Percentiles rank a stretch among this genome's conserved stretches.
Conservation (phyloP, 2,329 filamentous ascomycete species). For the Penicillium crustosum region DNA sequence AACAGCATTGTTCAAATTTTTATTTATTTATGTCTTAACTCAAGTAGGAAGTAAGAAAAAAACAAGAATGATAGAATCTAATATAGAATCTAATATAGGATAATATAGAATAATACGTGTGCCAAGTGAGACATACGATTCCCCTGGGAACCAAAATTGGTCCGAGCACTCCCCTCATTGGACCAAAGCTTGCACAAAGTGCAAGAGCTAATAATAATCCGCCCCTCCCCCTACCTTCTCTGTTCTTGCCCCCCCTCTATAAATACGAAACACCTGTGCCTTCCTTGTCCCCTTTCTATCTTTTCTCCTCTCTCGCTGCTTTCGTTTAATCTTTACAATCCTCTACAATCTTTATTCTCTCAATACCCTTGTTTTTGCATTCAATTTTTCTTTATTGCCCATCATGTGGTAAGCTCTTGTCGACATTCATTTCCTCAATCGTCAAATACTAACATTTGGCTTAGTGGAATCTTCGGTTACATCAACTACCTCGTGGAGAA, state of each 20-base stretch:
- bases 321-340: slow-evolving; percentile 1
- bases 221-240: slow-evolving; percentile 19
- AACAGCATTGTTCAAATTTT: neutral
- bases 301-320: neutral
- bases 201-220: slow-evolving; percentile 19
- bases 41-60: neutral
- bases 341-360: neutral
- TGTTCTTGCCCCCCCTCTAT: slow-evolving; percentile 18
- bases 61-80: neutral
- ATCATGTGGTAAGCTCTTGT: slow-evolving; percentile 38
- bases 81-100: neutral
- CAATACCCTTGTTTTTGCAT: neutral
- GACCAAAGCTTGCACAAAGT: slow-evolving; percentile 6
- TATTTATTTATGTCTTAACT: neutral
- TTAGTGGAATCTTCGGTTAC: slow-evolving; percentile 70
- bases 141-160: slow-evolving; percentile 10
- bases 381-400: slow-evolving; percentile 13
- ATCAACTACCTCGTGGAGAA: slow-evolving; percentile 99
- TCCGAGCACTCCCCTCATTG: slow-evolving; percentile 8
- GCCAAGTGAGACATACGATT: slow-evolving; percentile 21
- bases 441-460: slow-evolving; percentile 15
- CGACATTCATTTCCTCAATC: neutral
- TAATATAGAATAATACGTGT: neutral
- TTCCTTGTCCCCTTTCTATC: slow-evolving; percentile 1
- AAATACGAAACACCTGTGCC: slow-evolving; percentile 22